Conservation (phyloP, 352 stramenopile genomes). For the Phytopythium ostracodes region DNA sequence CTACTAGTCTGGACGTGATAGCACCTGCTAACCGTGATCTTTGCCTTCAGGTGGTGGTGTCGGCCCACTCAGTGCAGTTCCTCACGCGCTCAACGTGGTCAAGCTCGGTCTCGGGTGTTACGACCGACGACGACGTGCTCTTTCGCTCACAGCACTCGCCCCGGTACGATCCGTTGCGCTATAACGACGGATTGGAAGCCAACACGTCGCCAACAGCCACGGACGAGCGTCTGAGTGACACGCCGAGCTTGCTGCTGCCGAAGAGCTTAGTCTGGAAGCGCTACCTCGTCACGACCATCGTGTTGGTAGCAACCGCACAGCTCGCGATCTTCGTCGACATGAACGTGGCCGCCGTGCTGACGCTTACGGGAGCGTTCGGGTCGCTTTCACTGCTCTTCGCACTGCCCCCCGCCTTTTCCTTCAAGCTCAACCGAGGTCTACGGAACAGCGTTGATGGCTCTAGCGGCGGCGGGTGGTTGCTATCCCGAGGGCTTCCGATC, state of each 20-base stretch:
- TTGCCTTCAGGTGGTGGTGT: slow-evolving; percentile 36
- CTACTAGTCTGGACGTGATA: too few relatives aligned
- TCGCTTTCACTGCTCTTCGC: slow-evolving; percentile 45
- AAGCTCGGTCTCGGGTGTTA: neutral
- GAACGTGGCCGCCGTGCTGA: slow-evolving; percentile 27
- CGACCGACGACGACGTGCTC: slow-evolving; percentile 26
- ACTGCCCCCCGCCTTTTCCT: slow-evolving; percentile 39
- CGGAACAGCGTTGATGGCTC: slow-evolving; percentile 12
- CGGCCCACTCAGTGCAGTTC: slow-evolving; percentile 37
- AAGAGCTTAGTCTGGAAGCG: slow-evolving; percentile 12
- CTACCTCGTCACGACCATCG: slow-evolving; percentile 17
- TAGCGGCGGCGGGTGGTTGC: slow-evolving; percentile 18
- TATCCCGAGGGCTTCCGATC: slow-evolving; percentile 24
- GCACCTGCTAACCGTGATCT: neutral
- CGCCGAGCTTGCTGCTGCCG: neutral
- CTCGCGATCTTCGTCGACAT: slow-evolving; percentile 30
- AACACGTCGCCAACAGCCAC: slow-evolving; percentile 7
- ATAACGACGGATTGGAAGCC: slow-evolving; percentile 7
- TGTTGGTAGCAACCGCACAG: slow-evolving; percentile 30
- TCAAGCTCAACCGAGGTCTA: slow-evolving; percentile 26
- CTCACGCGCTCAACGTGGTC: slow-evolving; percentile 18
- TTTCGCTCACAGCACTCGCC: slow-evolving; percentile 27
- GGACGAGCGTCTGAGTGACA: neutral
- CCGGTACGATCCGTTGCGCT: neutral
- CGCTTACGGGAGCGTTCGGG: slow-evolving; percentile 34